Percentiles rank a stretch among this genome's conserved stretches.
Conservation (phyloP, 2,329 filamentous ascomycete genomes). For the Beauveria brongniartii region DNA sequence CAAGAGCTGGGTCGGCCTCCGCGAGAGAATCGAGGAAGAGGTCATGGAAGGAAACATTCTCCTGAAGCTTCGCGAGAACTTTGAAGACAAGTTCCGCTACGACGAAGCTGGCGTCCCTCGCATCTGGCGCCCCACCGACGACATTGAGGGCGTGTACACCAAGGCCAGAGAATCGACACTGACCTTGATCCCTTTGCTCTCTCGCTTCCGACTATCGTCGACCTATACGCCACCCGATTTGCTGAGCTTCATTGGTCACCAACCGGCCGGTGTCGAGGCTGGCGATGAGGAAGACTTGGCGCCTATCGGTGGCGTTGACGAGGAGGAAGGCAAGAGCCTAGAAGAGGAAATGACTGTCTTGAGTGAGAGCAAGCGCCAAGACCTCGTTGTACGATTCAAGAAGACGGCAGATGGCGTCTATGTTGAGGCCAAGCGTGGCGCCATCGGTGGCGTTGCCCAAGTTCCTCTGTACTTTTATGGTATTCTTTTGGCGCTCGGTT, state of each 20-base stretch:
- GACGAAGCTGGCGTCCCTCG: constrained; percentile 89
- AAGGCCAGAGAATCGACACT: constrained; percentile 87
- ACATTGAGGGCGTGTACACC: constrained; percentile 94
- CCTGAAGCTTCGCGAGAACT: constrained; percentile 93
- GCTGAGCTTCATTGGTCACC: constrained; percentile 70
- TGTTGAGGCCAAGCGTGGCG: constrained; percentile 93
- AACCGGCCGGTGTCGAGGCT: constrained; percentile 64
- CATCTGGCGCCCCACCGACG: constrained; percentile 93
- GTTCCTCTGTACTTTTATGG: constrained; percentile 93
- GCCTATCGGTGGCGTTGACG: constrained; percentile 88
- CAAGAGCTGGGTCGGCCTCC: constrained; percentile 88
- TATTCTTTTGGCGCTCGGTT: constrained; percentile 81
- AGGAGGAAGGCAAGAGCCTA: constrained; percentile 86
- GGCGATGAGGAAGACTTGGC: constrained; percentile 85
- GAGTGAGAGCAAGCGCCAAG: constrained; percentile 80
- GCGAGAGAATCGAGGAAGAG: constrained; percentile 90
- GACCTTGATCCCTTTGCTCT: constrained; percentile 79
- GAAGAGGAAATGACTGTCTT: constrained; percentile 97
- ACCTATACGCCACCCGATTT: constrained; percentile 76
- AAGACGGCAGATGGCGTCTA: constrained; percentile 97
- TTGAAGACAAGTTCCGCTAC: constrained; percentile 98
- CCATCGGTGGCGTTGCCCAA: constrained; percentile 90
- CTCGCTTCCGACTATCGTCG: constrained; percentile 69
- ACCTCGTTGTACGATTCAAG: constrained; percentile 91
- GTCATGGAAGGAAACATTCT: constrained; percentile 96